These are phyloP conservation scores for Tolypocladium tundrense DNA, from an alignment of 2,329 filamentous ascomycete genomes.

Conservation along the genomic window DNA sequence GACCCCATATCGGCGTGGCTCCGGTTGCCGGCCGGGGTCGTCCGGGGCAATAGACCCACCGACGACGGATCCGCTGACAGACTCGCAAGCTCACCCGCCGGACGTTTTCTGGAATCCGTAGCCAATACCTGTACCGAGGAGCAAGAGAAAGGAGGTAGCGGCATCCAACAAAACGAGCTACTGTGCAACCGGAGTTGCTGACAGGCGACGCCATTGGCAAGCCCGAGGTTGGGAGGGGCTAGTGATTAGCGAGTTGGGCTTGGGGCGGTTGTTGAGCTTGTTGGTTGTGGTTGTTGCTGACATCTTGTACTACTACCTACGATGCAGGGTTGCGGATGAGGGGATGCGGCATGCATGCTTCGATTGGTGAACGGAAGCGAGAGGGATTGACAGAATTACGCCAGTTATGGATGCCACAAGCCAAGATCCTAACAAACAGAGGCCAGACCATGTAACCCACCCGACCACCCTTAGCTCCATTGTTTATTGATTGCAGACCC, in stretches of 20 bases:
- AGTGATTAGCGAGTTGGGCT: background rate
- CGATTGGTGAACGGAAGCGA: background rate
- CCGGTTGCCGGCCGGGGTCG: background rate
- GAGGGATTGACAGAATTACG: background rate
- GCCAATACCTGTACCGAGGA: no score
- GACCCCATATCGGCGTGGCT: background rate
- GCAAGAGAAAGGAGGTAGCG: no score
- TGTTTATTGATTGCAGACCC: background rate
- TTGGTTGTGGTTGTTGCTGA: background rate
- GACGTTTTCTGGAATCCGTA: background rate
- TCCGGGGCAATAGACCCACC: background rate
- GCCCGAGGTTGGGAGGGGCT: background rate
- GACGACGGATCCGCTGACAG: background rate
- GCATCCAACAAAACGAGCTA: no score
- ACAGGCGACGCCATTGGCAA: background rate
- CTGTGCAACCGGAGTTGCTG: no score
- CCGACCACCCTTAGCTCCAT: background rate
- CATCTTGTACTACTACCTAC: no score
- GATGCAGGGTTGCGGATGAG: background rate
- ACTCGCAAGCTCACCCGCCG: background rate
- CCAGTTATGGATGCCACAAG: background rate
- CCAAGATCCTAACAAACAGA: background rate
- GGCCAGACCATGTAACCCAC: background rate
- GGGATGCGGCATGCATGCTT: background rate
- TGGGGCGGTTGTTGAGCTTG: background rate